A percentile compares a stretch with the other conserved stretches of the same genome.
These are phyloP conservation scores for Penicillium fuscoglaucum DNA, from an alignment of 2,329 filamentous ascomycete genomes.

Conservation along the genomic window DNA sequence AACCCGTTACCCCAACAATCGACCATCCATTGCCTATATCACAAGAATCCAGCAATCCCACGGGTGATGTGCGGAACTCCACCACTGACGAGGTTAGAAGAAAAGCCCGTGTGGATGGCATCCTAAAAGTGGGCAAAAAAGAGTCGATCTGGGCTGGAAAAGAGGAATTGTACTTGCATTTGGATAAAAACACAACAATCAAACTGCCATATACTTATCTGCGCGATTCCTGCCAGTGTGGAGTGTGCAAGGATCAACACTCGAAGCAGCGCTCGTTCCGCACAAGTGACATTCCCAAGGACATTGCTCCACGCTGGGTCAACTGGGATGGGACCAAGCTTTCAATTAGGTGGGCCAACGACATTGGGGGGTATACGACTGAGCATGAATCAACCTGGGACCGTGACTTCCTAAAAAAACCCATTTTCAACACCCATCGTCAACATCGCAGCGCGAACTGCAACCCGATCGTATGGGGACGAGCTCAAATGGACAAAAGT, in stretches of 20 bases:
- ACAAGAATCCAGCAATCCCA: background rate
- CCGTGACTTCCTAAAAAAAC: slow-evolving; percentile 14
- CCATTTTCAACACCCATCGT: slow-evolving; percentile 22
- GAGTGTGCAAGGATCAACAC: slow-evolving; percentile 55
- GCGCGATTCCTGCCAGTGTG: slow-evolving; percentile 58
- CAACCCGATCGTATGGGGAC: slow-evolving; percentile 39
- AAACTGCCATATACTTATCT: slow-evolving; percentile 33
- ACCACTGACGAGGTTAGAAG: background rate
- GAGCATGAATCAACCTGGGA: slow-evolving; percentile 44
- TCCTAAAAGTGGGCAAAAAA: background rate
- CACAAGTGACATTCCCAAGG: slow-evolving; percentile 61
- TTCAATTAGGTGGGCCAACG: slow-evolving; percentile 62
- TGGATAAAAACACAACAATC: background rate
- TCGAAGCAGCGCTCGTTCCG: slow-evolving; percentile 65
- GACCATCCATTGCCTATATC: background rate
- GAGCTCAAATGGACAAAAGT: slow-evolving; percentile 44
- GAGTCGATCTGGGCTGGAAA: background rate
- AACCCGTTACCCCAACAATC: background rate
- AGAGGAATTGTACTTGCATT: slow-evolving; percentile 6
- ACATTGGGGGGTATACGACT: slow-evolving; percentile 48
- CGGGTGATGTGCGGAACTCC: background rate
- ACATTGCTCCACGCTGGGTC: slow-evolving; percentile 45
- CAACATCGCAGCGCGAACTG: slow-evolving; percentile 18
- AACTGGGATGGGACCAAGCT: slow-evolving; percentile 46
- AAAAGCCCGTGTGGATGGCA: background rate